A percentile compares a stretch with the other conserved stretches of the same genome.
phyloP scores from a whole-genome alignment of 371 early-diverging fungal genomes.

The Massospora cicadina region DNA sequence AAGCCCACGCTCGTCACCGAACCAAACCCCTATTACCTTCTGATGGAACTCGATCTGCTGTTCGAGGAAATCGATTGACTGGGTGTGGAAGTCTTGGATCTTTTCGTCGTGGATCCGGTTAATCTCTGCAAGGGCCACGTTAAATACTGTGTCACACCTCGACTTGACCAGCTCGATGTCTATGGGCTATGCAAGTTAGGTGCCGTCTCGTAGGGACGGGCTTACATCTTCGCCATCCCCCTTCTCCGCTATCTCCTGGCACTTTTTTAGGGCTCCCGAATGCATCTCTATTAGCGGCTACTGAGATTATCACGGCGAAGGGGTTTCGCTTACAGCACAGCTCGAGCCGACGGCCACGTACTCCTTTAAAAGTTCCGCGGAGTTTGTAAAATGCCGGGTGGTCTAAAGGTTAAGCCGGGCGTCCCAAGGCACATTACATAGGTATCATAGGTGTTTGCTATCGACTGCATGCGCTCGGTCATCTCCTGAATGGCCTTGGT shows the following conservation, averaged over 20 bases:
- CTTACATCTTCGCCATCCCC: slow-evolving; percentile 16
- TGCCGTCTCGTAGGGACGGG: background rate
- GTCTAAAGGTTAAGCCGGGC: background rate
- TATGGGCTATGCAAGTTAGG: slow-evolving; percentile 14
- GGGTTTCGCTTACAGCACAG: background rate
- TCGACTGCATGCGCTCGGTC: slow-evolving; percentile 22
- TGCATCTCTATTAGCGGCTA: slow-evolving; percentile 23
- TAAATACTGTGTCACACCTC: slow-evolving; percentile 25
- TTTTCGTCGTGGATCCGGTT: slow-evolving; percentile 23
- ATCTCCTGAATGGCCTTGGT: slow-evolving; percentile 23
- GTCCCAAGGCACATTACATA: slow-evolving; percentile 16
- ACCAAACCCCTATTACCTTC: slow-evolving; percentile 16
- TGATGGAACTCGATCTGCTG: slow-evolving; percentile 23
- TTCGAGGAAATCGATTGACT: slow-evolving; percentile 20
- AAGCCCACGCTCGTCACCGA: background rate
- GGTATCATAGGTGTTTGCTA: slow-evolving; percentile 19
- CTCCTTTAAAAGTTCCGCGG: slow-evolving; percentile 3
- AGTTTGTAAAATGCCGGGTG: background rate
- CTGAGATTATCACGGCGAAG: background rate
- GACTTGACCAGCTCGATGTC: slow-evolving; percentile 23
- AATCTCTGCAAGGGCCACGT: slow-evolving; percentile 23
- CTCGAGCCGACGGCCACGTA: background rate
- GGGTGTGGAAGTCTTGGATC: slow-evolving; percentile 20
- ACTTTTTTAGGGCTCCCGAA: slow-evolving; percentile 19
- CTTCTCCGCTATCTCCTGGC: slow-evolving; percentile 19